A percentile compares a stretch with the other conserved stretches of the same genome.
phyloP scores from a whole-genome alignment of 1,284 basidiomycete species.

The Amylostereum areolatum region DNA sequence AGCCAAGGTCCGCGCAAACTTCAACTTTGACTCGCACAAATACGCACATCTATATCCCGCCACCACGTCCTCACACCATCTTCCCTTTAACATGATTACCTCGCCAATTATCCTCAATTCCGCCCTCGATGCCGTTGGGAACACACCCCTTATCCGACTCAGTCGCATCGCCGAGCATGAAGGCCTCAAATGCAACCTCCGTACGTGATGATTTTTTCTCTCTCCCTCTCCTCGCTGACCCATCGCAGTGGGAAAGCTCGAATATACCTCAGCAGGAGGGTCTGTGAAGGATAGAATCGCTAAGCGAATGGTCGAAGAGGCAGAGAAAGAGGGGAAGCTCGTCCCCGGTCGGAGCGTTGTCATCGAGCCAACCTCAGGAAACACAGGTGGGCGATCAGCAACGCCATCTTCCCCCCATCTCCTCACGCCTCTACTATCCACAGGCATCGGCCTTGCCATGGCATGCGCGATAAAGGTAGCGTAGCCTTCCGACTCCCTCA shows the following conservation, averaged over 20 bases:
- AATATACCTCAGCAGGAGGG: conserved; percentile 89
- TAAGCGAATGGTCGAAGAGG: conserved; percentile 93
- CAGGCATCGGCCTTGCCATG: conserved; percentile 89
- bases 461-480: conserved; percentile 86
- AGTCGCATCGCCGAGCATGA: conserved; percentile 72
- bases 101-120: conserved; percentile 62
- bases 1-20: too few relatives aligned
- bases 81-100: too few relatives aligned
- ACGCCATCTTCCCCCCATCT: background rate
- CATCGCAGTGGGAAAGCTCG: conserved; percentile 77
- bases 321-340: conserved; percentile 83
- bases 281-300: conserved; percentile 96
- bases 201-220: conserved; percentile 42
- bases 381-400: conserved; percentile 66
- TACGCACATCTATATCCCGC: too few relatives aligned
- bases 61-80: too few relatives aligned
- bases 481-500: conserved; percentile 1
- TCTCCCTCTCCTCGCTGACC: background rate
- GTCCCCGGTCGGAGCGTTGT: conserved; percentile 88
- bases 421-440: too few relatives aligned
- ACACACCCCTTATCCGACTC: conserved; percentile 86
- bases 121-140: conserved; percentile 81
- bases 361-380: conserved; percentile 92
- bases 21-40: too few relatives aligned
- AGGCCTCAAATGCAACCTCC: conserved; percentile 83